Conservation (phyloP, 140 eudicot genomes). For the Anethum foeniculum region DNA sequence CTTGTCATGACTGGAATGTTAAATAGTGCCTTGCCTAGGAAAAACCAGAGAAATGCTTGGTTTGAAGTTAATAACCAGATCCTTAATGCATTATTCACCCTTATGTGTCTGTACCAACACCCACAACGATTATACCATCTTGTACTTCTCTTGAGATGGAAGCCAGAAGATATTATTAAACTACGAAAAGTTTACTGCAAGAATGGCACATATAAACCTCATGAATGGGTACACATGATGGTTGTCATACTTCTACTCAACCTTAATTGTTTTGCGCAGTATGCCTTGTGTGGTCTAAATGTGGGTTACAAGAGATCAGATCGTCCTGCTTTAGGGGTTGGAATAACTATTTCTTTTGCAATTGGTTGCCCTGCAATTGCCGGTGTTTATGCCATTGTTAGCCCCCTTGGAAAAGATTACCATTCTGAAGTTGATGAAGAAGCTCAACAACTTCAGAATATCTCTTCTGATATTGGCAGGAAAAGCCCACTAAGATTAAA, state of each 20-base stretch:
- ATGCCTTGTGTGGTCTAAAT: constrained; percentile 68
- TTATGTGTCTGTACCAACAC: constrained; percentile 84
- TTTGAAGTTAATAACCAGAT: constrained; percentile 92
- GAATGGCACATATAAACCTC: constrained; percentile 73
- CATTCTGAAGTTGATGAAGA: constrained; percentile 46
- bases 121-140: constrained; percentile 68
- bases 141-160: constrained; percentile 74
- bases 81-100: constrained; percentile 82
- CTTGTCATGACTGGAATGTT: constrained; percentile 94
- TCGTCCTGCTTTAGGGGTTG: constrained; percentile 87
- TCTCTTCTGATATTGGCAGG: constrained; percentile 26
- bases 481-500: constrained; percentile 24
- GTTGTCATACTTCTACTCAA: constrained; percentile 60
- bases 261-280: constrained; percentile 87
- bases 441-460: constrained; percentile 37
- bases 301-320: constrained; percentile 66
- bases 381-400: constrained; percentile 64
- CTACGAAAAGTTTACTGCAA: constrained; percentile 71
- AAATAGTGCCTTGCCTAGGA: constrained; percentile 55
- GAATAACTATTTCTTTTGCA: constrained; percentile 62
- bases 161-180: constrained; percentile 41
- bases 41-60: constrained; percentile 76
- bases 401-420: constrained; percentile 89
- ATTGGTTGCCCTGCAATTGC: constrained; percentile 90
- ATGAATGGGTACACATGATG: constrained; percentile 78